Percentiles rank a stretch among this genome's conserved stretches.
Evolutionary conservation across 441 rosid species (phyloP).

Genomic region (Pelargonium fulgidum): DNA sequence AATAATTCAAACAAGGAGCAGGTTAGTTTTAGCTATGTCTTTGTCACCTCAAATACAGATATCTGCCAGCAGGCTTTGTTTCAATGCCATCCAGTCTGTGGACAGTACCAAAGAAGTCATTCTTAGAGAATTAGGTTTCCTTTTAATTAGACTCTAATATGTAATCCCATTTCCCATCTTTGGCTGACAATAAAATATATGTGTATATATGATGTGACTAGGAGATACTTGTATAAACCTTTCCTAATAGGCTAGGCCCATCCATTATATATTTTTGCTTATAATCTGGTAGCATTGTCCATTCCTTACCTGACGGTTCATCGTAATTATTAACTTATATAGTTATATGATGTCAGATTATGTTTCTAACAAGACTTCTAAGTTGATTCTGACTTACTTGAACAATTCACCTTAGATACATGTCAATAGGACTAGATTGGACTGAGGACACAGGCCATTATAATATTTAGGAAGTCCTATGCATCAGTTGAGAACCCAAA

Average conservation of each 20-base stretch:
- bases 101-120: neutral
- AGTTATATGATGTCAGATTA: too few species aligned
- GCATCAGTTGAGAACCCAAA: conserved; percentile 8
- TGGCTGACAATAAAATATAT: neutral
- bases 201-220: neutral
- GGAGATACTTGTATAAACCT: too few species aligned
- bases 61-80: neutral
- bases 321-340: too few species aligned
- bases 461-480: neutral
- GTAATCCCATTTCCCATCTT: neutral
- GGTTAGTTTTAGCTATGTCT: conserved; percentile 36
- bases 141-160: neutral
- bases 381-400: neutral
- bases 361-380: neutral
- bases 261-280: too few species aligned
- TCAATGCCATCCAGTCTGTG: neutral
- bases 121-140: neutral
- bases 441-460: neutral
- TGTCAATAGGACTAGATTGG: neutral
- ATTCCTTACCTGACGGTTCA: too few species aligned
- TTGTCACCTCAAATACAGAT: neutral
- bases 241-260: too few species aligned
- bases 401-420: neutral
- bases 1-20: conserved; percentile 37
- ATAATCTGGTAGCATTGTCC: too few species aligned